These are phyloP conservation scores for Lodderomyces orthopsilosis DNA, from an alignment of 1,139 yeast genomes.

Conservation along the genomic window DNA sequence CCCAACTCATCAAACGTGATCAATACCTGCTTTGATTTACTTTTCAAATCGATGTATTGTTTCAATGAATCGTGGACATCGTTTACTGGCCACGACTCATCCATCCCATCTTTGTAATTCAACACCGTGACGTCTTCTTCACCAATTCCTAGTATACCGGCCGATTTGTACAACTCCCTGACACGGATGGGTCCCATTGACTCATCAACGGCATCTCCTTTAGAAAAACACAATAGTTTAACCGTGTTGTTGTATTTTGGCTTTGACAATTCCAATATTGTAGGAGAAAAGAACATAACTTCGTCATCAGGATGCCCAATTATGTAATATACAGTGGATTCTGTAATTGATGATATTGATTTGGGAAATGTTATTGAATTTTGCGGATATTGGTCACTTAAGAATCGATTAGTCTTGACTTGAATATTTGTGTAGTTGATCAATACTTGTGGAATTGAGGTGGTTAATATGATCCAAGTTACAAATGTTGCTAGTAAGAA, in stretches of 20 bases:
- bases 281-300: constrained; percentile 94
- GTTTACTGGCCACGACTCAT: constrained; percentile 57
- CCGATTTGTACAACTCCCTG: constrained; percentile 58
- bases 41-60: constrained; percentile 5
- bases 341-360: constrained; percentile 28
- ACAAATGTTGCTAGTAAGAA: constrained; percentile 23
- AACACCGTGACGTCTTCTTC: constrained; percentile 48
- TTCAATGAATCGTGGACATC: constrained; percentile 35
- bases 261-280: constrained; percentile 55
- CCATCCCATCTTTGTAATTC: constrained; percentile 69
- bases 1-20: constrained; percentile 84
- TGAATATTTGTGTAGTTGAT: constrained; percentile 29
- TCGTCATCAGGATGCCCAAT: constrained; percentile 99
- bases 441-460: constrained; percentile 38
- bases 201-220: constrained; percentile 64
- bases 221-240: constrained; percentile 67
- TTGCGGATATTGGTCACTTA: constrained; percentile 30
- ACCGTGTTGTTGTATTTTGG: constrained; percentile 49
- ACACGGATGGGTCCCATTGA: constrained; percentile 66
- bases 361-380: constrained; percentile 37
- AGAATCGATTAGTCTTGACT: constrained; percentile 25
- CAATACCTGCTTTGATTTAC: constrained; percentile 30
- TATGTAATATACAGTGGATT: constrained; percentile 48
- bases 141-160: constrained; percentile 55
- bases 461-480: constrained; percentile 40